phyloP scores from a whole-genome alignment of 495 filamentous ascomycete species.

The Astrocystis sublimbata region DNA sequence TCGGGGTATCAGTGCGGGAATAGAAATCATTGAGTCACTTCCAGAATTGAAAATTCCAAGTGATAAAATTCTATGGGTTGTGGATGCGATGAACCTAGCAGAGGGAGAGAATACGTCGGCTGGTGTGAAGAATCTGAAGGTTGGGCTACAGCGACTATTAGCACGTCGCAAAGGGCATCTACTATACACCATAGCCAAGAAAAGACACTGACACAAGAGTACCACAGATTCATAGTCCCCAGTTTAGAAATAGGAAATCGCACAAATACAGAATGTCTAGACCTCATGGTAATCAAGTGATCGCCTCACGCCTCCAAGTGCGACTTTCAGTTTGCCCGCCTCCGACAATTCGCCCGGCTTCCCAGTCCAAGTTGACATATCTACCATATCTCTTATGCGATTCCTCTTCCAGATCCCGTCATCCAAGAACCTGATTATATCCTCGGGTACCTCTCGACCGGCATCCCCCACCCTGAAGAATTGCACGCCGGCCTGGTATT shows the following conservation, averaged over 20 bases:
- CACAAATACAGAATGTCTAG: background rate
- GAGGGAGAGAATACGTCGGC: conserved; percentile 2
- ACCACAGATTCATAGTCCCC: background rate
- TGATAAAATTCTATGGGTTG: conserved; percentile 15
- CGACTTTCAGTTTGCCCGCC: conserved; percentile 70
- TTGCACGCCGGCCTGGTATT: conserved; percentile 83
- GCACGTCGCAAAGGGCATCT: conserved; percentile 4
- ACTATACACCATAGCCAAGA: conserved; percentile 1
- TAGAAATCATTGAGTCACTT: conserved; percentile 19
- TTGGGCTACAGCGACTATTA: background rate
- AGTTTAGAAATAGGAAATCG: too few species aligned
- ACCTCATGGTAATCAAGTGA: conserved; percentile 22
- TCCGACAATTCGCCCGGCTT: conserved; percentile 32
- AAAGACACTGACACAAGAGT: background rate
- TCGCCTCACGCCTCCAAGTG: conserved; percentile 60
- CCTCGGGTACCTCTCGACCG: conserved; percentile 57
- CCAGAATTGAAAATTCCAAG: background rate
- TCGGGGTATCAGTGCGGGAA: conserved; percentile 14
- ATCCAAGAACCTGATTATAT: conserved; percentile 48
- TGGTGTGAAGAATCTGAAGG: conserved; percentile 1
- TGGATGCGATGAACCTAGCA: conserved; percentile 20
- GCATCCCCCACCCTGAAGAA: conserved; percentile 87
- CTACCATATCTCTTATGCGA: conserved; percentile 74
- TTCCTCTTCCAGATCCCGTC: conserved; percentile 57
- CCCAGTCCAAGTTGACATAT: conserved; percentile 71